A percentile compares a stretch with the other conserved stretches of the same genome.
Evolutionary conservation across 2,329 filamentous ascomycete genomes (phyloP).

Genomic region (Ophiostoma sp.): DNA sequence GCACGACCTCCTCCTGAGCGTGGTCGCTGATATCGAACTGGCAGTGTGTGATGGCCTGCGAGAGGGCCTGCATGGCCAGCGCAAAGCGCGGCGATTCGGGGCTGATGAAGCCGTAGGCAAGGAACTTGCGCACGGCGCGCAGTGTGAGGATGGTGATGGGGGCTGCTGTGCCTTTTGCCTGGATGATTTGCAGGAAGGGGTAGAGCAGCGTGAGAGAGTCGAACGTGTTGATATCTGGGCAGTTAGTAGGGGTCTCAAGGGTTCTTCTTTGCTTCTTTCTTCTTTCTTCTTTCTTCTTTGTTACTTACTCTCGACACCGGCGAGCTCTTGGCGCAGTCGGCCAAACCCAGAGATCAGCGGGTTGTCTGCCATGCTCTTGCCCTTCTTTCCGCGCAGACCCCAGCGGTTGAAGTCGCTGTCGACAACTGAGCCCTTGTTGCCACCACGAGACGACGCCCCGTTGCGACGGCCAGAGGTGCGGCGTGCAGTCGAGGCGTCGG

Average conservation of each 20-base stretch:
- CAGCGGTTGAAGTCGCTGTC: constrained; percentile 65
- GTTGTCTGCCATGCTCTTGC: constrained; percentile 95
- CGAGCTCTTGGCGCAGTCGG: constrained; percentile 79
- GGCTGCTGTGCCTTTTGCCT: constrained; percentile 91
- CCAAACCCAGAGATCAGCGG: constrained; percentile 94
- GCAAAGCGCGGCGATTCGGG: constrained; percentile 79
- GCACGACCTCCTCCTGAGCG: constrained; percentile 88
- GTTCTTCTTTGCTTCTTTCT: too few relatives aligned
- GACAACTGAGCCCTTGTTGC: constrained; percentile 53
- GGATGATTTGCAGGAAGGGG: constrained; percentile 93
- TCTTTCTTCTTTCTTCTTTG: too few relatives aligned
- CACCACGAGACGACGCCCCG: constrained; percentile 33
- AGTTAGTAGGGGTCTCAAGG: neutral
- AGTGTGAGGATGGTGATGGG: constrained; percentile 93
- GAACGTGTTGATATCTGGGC: constrained; percentile 66
- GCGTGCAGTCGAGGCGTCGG: neutral
- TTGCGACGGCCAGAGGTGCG: constrained; percentile 20
- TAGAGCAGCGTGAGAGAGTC: constrained; percentile 85
- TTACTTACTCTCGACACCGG: constrained; percentile 61
- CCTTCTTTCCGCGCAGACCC: constrained; percentile 90
- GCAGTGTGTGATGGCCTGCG: constrained; percentile 93
- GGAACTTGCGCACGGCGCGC: constrained; percentile 91
- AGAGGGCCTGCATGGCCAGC: constrained; percentile 88
- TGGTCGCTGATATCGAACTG: constrained; percentile 96
- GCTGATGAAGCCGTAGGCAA: constrained; percentile 88